These are phyloP conservation scores for Lantana camara DNA, from an alignment of 257 asterid genomes.

Conservation along the genomic window DNA sequence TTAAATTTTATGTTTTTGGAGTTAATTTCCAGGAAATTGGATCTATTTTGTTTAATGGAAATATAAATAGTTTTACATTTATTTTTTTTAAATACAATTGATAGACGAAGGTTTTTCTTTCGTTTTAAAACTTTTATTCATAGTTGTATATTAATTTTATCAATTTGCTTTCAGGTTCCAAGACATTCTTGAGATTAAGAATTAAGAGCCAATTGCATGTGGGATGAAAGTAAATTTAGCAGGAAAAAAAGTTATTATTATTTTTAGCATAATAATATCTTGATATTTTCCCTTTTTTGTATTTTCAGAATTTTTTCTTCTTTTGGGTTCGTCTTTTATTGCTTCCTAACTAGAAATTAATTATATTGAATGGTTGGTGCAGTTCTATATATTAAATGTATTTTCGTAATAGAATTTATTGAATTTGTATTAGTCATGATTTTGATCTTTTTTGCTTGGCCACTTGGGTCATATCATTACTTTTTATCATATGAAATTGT, in stretches of 20 bases:
- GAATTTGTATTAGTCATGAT: background rate
- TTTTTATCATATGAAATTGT: too few relatives aligned
- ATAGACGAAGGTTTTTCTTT: too few relatives aligned
- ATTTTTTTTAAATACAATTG: too few relatives aligned
- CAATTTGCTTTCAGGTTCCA: conserved; percentile 42
- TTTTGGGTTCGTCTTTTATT: background rate
- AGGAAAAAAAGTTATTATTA: background rate
- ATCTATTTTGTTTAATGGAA: too few relatives aligned
- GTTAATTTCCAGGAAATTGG: too few relatives aligned
- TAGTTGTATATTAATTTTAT: too few relatives aligned
- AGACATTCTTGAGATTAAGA: conserved; percentile 39
- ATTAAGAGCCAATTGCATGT: conserved; percentile 17
- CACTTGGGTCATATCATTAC: too few relatives aligned
- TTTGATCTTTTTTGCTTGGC: too few relatives aligned
- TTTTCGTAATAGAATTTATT: background rate
- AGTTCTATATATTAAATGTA: background rate
- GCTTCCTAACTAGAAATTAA: background rate
- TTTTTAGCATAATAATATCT: conserved; percentile 18
- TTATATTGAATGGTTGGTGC: background rate
- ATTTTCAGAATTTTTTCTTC: background rate
- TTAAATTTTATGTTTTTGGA: too few relatives aligned
- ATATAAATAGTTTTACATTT: too few relatives aligned
- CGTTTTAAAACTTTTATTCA: too few relatives aligned
- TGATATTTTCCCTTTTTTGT: background rate
- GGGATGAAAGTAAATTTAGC: conserved; percentile 21